These are phyloP conservation scores for Penstemon davidsonii DNA, from an alignment of 257 asterid species.

Conservation along the genomic window DNA sequence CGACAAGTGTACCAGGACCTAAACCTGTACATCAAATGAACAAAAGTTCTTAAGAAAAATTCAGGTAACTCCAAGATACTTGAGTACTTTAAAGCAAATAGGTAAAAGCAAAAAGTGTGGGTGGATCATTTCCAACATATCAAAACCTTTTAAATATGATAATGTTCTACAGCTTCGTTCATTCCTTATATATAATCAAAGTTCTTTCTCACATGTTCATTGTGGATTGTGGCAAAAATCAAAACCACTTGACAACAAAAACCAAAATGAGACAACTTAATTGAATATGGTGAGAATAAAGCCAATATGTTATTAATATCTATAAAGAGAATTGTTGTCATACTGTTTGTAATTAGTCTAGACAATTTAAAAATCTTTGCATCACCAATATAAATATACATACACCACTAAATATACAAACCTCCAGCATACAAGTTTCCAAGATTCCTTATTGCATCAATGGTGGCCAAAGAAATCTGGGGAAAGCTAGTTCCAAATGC, in stretches of 20 bases:
- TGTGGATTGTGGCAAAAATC: background rate
- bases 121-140: background rate
- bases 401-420: conserved; percentile 27
- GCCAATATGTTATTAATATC: background rate
- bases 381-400: background rate
- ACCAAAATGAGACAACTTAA: background rate
- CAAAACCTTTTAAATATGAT: background rate
- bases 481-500: conserved; percentile 99
- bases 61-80: background rate
- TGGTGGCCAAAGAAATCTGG: conserved; percentile 91
- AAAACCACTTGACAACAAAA: background rate
- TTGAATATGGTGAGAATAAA: conserved; percentile 2
- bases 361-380: too few relatives aligned
- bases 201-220: background rate
- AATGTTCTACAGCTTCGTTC: background rate
- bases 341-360: too few relatives aligned
- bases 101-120: background rate
- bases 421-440: conserved; percentile 90
- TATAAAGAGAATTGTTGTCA: too few relatives aligned
- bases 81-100: background rate
- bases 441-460: conserved; percentile 83
- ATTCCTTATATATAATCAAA: too few relatives aligned
- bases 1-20: conserved; percentile 98
- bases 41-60: background rate
- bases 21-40: conserved; percentile 49